Percentiles rank a stretch among this genome's conserved stretches.
Evolutionary conservation across 2,329 filamentous ascomycete genomes (phyloP).

Genomic region (Trichothecium sympodiale): DNA sequence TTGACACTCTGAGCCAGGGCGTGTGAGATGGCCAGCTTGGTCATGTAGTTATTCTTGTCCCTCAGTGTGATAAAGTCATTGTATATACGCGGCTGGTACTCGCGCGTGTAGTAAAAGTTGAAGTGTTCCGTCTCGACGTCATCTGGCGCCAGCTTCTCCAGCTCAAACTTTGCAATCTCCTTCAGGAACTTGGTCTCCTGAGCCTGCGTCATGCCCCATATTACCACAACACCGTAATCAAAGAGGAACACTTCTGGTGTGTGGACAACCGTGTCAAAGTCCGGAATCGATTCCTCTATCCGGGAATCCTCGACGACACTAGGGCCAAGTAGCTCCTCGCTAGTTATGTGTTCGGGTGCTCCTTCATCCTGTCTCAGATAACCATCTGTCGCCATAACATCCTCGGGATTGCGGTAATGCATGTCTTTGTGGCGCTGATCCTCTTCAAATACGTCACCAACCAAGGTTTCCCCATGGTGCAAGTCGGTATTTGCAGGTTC

Average conservation of each 20-base stretch:
- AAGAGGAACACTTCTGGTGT: constrained; percentile 94
- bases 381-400: no score
- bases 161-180: constrained; percentile 88
- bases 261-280: constrained; percentile 81
- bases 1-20: constrained; percentile 94
- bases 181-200: constrained; percentile 88
- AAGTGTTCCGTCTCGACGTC: constrained; percentile 95
- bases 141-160: constrained; percentile 76
- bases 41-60: constrained; percentile 96
- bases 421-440: no score
- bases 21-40: constrained; percentile 91
- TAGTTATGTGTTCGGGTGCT: constrained; percentile 2
- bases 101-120: constrained; percentile 97
- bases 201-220: constrained; percentile 92
- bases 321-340: constrained; percentile 23
- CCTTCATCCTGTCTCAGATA: not conserved
- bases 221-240: constrained; percentile 93
- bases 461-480: not conserved
- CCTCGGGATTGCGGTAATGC: no score
- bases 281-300: constrained; percentile 39
- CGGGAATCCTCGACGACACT: constrained; percentile 19
- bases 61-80: constrained; percentile 96
- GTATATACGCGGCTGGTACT: constrained; percentile 97
- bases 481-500: constrained; percentile 49
- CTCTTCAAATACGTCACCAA: no score